phyloP scores from a whole-genome alignment of 2,329 filamentous ascomycete genomes.

The Bipolaris sorokiniana region DNA sequence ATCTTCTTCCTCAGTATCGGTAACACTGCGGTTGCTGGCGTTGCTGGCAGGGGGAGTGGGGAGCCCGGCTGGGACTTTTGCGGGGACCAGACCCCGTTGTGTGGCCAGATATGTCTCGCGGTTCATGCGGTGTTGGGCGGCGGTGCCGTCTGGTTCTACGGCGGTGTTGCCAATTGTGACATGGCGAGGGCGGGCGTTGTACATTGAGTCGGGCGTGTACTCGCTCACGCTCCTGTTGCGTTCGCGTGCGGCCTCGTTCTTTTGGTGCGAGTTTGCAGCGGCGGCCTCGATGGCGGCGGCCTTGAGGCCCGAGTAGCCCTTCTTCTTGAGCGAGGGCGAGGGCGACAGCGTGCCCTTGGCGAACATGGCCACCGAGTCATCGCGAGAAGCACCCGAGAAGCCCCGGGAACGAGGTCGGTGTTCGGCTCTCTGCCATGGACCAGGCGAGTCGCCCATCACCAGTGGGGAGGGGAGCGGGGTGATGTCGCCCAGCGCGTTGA shows the following conservation, averaged over 20 bases:
- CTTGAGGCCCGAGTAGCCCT: constrained; percentile 54
- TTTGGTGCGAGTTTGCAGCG: constrained; percentile 41
- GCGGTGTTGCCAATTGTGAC: constrained; percentile 65
- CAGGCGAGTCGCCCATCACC: constrained; percentile 50
- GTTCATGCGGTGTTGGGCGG: constrained; percentile 63
- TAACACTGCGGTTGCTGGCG: constrained; percentile 64
- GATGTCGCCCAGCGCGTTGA: constrained; percentile 57
- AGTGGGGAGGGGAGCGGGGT: constrained; percentile 61
- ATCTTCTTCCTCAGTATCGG: constrained; percentile 61
- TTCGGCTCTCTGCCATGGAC: constrained; percentile 50
- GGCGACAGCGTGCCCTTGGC: constrained; percentile 44
- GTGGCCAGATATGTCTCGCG: constrained; percentile 83
- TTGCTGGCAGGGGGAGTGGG: constrained; percentile 80
- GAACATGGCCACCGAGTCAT: constrained; percentile 42
- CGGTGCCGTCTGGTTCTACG: constrained; percentile 57
- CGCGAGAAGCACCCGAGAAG: constrained; percentile 37
- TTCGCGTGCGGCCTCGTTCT: constrained; percentile 56
- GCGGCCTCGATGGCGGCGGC: constrained; percentile 50
- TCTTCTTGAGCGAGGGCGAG: constrained; percentile 53
- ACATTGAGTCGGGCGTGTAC: constrained; percentile 75
- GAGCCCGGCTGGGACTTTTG: constrained; percentile 51
- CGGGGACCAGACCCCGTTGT: constrained; percentile 73
- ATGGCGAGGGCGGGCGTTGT: constrained; percentile 70
- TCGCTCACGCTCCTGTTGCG: constrained; percentile 88
- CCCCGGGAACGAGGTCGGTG: constrained; percentile 46